Evolutionary conservation across 176 grass and related monocot genomes (phyloP), one percentile per base, ranked within the genome.

Genomic region (Zoysia japonica): DNA sequence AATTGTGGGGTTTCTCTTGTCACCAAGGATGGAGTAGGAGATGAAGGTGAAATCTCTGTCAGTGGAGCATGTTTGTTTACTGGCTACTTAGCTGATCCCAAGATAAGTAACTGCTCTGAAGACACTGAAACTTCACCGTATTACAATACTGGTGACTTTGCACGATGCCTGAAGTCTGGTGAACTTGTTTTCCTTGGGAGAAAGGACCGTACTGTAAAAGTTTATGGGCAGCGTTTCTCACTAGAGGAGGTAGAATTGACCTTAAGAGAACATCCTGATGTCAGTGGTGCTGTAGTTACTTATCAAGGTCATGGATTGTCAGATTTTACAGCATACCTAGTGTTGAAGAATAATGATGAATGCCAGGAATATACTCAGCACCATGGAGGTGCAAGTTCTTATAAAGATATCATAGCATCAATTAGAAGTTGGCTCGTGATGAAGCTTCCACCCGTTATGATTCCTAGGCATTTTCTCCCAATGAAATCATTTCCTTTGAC

Each of bases 21-120:
- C 53, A 70, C 47, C 0, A 50, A 89, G 13, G 37, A 67, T 45
- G 81, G 81, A 52, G 59, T 50, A 8, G 56, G 66, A 40, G 79
- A 85, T 78, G 87, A 90, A 78, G 89, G 91, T 68, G 94, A 97
- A 90, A 90, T 97, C n/a, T 84, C 64, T 80, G 89, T 97, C 68
- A 74, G 60, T 56, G 91, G 94, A 68, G 84, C 89, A 53, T 97
- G 94, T 82, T 91, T 97, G 81, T 94, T 90, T 87, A 38, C 67
- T 62, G 89, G 91, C 76, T 94, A 94, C 72, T 86, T 92, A 75
- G 50, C 74, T 14, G 88, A 82, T 6, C 11, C 66, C 12, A 59
- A 61, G 15, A 80, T 47, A 44, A 70, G 47, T 62, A 75, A 81
- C 81, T 51, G 37, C n/a, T 10, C 4, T 73, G 65, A 66, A 55